Conservation (phyloP, 495 filamentous ascomycete species). For the Bathelium albidoporum region DNA sequence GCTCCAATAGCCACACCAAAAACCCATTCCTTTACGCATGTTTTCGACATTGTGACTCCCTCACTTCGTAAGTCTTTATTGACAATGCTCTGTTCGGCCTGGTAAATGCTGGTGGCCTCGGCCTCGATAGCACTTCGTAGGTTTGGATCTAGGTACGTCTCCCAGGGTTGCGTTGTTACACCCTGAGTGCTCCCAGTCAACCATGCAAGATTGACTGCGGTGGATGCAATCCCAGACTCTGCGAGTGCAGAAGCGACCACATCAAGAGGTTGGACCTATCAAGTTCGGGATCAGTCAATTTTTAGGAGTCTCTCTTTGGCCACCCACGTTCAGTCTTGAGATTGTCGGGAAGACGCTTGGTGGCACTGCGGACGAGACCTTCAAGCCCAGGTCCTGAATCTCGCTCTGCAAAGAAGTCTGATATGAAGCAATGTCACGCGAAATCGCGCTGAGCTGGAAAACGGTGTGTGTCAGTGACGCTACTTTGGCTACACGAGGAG, state of each 20-base stretch:
- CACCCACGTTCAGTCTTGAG: not conserved
- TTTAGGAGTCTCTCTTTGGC: not conserved
- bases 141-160: not conserved
- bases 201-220: not conserved
- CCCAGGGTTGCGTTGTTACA: not conserved
- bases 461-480: not conserved
- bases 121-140: not conserved
- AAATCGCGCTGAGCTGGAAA: not conserved
- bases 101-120: not conserved
- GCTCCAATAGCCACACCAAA: not conserved
- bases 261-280: not conserved
- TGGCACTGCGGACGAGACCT: not conserved
- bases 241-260: not conserved
- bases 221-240: not conserved
- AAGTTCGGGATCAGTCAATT: not conserved
- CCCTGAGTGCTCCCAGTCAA: not conserved
- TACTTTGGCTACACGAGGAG: not conserved
- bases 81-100: not conserved
- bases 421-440: not conserved
- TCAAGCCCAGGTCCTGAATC: not conserved
- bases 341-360: not conserved
- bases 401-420: not conserved
- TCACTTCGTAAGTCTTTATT: not conserved
- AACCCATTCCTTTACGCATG: not conserved
- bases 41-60: not conserved